A percentile compares a stretch with the other conserved stretches of the same genome.
These are phyloP conservation scores for Globisporangium viniferum DNA, from an alignment of 352 stramenopile genomes.

Conservation along the genomic window DNA sequence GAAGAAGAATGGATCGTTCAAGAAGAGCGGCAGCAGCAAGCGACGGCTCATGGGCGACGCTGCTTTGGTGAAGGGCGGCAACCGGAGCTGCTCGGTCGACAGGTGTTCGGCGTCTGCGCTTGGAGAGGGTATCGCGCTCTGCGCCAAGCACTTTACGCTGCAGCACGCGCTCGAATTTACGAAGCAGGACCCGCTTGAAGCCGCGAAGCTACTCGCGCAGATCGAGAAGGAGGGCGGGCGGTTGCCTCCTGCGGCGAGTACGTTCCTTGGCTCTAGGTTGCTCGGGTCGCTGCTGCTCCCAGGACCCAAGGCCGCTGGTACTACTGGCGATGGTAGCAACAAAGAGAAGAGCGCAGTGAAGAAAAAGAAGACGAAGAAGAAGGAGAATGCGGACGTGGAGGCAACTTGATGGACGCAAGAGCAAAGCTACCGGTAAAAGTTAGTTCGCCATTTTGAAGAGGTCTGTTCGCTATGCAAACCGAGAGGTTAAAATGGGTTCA, in stretches of 20 bases:
- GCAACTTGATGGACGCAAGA: not conserved
- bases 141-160: constrained; percentile 51
- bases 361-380: not conserved
- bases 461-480: too few relatives aligned
- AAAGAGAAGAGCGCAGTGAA: constrained; percentile 2
- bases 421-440: not conserved
- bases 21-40: constrained; percentile 10
- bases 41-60: not conserved
- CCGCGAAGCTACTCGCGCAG: constrained; percentile 52
- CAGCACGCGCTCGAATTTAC: constrained; percentile 65
- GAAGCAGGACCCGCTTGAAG: constrained; percentile 50
- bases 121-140: constrained; percentile 33
- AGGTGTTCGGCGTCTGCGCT: constrained; percentile 30
- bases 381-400: not conserved
- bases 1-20: constrained; percentile 20
- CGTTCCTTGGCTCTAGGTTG: constrained; percentile 10
- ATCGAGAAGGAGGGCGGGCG: constrained; percentile 26
- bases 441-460: too few relatives aligned
- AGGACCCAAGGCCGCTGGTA: not conserved
- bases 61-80: constrained; percentile 9
- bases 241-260: not conserved
- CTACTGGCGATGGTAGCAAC: not conserved
- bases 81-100: constrained; percentile 31
- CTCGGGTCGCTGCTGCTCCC: constrained; percentile 15
- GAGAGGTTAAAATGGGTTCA: too few relatives aligned